Base-by-base conservation (phyloP, 176 grass and related monocot species). In the Calamus simplicifolius region DNA sequence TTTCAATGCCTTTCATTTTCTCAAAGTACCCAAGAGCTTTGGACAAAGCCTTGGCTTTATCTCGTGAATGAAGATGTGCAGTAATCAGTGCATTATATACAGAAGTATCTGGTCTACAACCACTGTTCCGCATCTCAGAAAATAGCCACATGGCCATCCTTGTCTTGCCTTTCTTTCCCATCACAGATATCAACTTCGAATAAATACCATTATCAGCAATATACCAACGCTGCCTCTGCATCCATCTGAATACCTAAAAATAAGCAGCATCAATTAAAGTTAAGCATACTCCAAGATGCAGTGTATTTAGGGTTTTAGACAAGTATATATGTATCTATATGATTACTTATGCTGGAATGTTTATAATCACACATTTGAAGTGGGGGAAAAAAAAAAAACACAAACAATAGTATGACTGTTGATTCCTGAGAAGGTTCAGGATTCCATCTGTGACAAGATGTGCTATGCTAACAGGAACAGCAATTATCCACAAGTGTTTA, bases 61-160 rank as follows among this genome's bases (percentile, higher is more conserved):
- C 84, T 14, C 81, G 69, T 6, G 87, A 98, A 77, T 92, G 87
- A 48, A 98, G 70, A 60, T 92, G 93, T 0, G 87, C 84, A 0
- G 84, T 68, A 23, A 98, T 43, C 10, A 43, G 35, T 0, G 35
- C 8, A 43, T 43, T 43, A 6, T 43, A 43, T 43, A 43, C 35
- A 25, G 93, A 98, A 14, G 84, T 83, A 49, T 97, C 93, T 0
- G 87, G 84, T 58, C 77, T 86, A 49, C 87, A 97, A 10, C 81
- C 81, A 12, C 93, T 88, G 75, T 80, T 97, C 59, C 81, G 69
- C 87, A 98, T 98, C 69, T 98, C 84, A 54, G 87, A 92, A 55
- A 98, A 92, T 2, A 98, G 66, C 84, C 93, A 98, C 87, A 98
- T 92, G 69, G 93, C 87, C 93, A 98, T 98, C 69, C 84, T 69